phyloP scores from a whole-genome alignment of 805 yeast species.

The Wickerhamiella hasegawae region DNA sequence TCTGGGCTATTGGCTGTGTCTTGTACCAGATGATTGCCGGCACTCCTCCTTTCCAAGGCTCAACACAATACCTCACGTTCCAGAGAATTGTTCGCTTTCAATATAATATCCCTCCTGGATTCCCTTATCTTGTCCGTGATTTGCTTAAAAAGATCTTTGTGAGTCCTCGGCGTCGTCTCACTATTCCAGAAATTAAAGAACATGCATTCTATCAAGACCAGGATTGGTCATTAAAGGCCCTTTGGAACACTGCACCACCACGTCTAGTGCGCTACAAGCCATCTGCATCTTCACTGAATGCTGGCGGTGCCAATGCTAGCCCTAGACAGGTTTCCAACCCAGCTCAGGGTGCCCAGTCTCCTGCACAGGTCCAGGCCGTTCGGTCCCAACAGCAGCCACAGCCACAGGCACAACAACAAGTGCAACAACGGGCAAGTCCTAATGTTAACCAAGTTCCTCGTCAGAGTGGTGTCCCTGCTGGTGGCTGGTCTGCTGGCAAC shows the following conservation, averaged over 20 bases:
- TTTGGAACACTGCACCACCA: constrained; percentile 62
- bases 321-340: too few species aligned
- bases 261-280: constrained; percentile 36
- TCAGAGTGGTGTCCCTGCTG: too few species aligned
- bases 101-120: constrained; percentile 52
- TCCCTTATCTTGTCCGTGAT: constrained; percentile 48
- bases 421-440: too few species aligned
- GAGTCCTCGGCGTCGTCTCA: constrained; percentile 49
- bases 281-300: constrained; percentile 11
- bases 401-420: too few species aligned
- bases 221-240: constrained; percentile 51
- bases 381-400: not conserved
- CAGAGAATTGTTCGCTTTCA: constrained; percentile 72
- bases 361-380: too few species aligned
- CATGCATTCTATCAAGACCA: constrained; percentile 58
- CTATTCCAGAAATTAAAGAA: constrained; percentile 37
- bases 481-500: too few species aligned
- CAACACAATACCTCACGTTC: constrained; percentile 71
- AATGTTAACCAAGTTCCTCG: too few species aligned
- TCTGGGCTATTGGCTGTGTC: constrained; percentile 93
- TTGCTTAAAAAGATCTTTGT: constrained; percentile 51
- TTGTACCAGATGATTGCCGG: constrained; percentile 73
- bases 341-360: too few species aligned
- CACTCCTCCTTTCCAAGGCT: constrained; percentile 76
- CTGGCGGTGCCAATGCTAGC: too few species aligned